Evolutionary conservation across 2,329 filamentous ascomycete genomes (phyloP).

Genomic region (Aschersonia sp.): DNA sequence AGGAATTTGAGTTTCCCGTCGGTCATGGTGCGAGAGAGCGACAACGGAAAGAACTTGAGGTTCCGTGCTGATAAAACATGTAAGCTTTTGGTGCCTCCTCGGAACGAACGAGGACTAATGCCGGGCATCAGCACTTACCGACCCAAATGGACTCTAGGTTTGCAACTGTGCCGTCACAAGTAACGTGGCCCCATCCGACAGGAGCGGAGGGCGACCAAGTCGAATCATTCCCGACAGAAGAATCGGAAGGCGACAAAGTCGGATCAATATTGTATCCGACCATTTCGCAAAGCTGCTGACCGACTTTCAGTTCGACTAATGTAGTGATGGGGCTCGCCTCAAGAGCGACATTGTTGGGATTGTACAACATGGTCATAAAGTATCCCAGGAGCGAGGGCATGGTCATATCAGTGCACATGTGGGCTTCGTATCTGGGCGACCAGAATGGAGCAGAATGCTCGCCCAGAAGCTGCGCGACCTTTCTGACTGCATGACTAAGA

Average conservation of each 20-base stretch:
- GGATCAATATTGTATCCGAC: constrained; percentile 25
- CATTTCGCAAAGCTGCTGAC: constrained; percentile 27
- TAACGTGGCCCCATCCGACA: constrained; percentile 27
- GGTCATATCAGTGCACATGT: constrained; percentile 28
- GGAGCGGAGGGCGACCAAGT: constrained; percentile 11
- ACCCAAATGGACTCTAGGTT: constrained; percentile 33
- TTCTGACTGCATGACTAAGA: constrained; percentile 18
- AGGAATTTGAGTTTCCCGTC: constrained; percentile 20
- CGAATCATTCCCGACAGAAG: constrained; percentile 2
- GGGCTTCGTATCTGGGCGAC: constrained; percentile 29
- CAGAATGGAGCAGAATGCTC: constrained; percentile 29
- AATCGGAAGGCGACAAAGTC: constrained; percentile 9
- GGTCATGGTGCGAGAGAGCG: constrained; percentile 19
- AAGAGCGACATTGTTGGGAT: constrained; percentile 32
- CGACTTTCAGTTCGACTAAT: constrained; percentile 26
- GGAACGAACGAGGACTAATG: no score
- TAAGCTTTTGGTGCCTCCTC: no score
- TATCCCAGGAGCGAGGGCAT: constrained; percentile 29
- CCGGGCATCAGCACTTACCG: constrained; percentile 8
- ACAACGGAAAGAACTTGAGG: constrained; percentile 30
- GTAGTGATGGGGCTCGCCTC: constrained; percentile 31
- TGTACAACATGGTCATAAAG: constrained; percentile 34
- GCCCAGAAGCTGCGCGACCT: constrained; percentile 22
- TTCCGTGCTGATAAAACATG: constrained; percentile 20
- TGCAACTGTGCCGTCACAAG: constrained; percentile 28